Evolutionary conservation across 371 early-diverging fungal species (phyloP).

Genomic region (Rhizomucor pusillus): DNA sequence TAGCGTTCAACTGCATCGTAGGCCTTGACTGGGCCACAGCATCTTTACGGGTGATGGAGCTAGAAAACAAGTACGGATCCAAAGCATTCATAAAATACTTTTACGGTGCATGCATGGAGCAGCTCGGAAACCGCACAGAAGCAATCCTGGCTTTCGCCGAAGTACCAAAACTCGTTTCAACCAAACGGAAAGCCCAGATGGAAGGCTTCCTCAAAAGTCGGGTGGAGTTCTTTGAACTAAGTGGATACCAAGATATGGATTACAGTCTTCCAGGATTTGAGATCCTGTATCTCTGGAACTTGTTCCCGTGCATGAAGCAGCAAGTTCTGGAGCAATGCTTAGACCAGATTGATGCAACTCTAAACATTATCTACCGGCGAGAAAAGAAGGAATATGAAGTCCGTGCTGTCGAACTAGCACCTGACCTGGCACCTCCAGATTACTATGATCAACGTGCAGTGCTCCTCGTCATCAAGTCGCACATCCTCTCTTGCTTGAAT

Average conservation of each 20-base stretch:
- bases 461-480: constrained; percentile 38
- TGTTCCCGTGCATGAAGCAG: constrained; percentile 51
- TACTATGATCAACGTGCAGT: constrained; percentile 48
- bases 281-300: constrained; percentile 59
- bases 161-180: constrained; percentile 27
- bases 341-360: constrained; percentile 38
- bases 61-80: constrained; percentile 59
- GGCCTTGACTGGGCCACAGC: constrained; percentile 55
- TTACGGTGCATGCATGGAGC: constrained; percentile 56
- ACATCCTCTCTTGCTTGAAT: constrained; percentile 29
- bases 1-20: constrained; percentile 58
- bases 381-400: constrained; percentile 50
- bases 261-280: constrained; percentile 55
- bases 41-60: constrained; percentile 38
- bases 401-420: constrained; percentile 40
- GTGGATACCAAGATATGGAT: constrained; percentile 56
- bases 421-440: constrained; percentile 34
- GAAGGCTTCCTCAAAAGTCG: constrained; percentile 55
- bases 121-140: constrained; percentile 48
- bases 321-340: constrained; percentile 37
- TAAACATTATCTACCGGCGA: constrained; percentile 39
- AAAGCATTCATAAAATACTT: constrained; percentile 59
- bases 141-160: constrained; percentile 50
- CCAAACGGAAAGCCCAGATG: constrained; percentile 17
- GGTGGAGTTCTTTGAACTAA: constrained; percentile 51